Evolutionary conservation across 1,284 basidiomycete species (phyloP), one percentile per base, ranked within the genome.

Genomic region (Ustilago crameri): DNA sequence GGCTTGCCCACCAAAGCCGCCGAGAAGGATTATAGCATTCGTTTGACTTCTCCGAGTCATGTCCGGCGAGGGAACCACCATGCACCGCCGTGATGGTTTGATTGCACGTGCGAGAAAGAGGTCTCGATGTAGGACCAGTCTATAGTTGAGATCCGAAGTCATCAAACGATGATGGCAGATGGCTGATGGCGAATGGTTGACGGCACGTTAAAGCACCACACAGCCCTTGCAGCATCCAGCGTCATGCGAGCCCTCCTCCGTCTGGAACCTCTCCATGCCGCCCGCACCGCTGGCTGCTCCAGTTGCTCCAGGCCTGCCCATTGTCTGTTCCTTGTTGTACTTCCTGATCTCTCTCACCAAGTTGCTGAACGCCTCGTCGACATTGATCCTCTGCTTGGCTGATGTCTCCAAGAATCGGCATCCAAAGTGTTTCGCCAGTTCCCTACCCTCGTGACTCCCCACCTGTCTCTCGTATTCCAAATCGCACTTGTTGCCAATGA

Each of bases 331-430:
- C 79, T 78, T 95, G 88, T 98, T 98, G 86, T 94, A 97, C 83
- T 91, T 91, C 78, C 96, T 88, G 80, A 99, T 99, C 85, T 97
- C 94, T 47, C 95, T 90, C 37, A 99, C 96, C 61, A 99, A 90
- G 74, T 93, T 91, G 82, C 89, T 91, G 86, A 98, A 99, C n/a
- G 95, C 93, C 85, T 98, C 95, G 81, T 99, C 96, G 52, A 99
- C 96, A 81, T 98, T 98, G 85, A 97, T 93, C 48, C 96, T 88
- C 82, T 96, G 93, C 87, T 99, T 99, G 53, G 96, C 96, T 22
- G 95, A 98, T 2, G 96, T 98, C 86, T 98, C 96, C 75, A 98
- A 95, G 85, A 96, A 98, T 80, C 91, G 92, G 86, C 95, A 97
- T 50, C 91, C 91, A 83, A 98, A 96, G 83, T 95, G 93, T 84